Percentiles rank a stretch among this genome's conserved stretches.
Evolutionary conservation across 2,329 filamentous ascomycete species (phyloP).

Genomic region (Aspergillus fructus): DNA sequence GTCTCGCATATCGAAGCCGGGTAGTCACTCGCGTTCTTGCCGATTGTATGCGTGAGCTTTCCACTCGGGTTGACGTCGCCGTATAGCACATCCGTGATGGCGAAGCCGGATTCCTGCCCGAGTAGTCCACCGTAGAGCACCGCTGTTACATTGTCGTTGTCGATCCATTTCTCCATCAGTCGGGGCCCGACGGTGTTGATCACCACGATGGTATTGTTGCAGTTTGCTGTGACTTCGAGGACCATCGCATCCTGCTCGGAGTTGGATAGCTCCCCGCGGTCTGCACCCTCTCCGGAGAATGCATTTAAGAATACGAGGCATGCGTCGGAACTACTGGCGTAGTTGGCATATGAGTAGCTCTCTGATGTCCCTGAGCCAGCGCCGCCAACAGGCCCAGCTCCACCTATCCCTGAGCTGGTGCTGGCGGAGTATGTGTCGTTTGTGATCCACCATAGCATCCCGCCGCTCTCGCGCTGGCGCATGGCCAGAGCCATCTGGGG

Average conservation of each 20-base stretch:
- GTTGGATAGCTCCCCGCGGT: conserved; percentile 29
- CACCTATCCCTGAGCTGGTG: neutral
- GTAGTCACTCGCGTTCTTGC: neutral
- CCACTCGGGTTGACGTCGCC: conserved; percentile 33
- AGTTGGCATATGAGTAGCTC: neutral
- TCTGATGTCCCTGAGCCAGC: neutral
- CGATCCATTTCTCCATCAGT: conserved; percentile 56
- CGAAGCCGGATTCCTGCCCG: conserved; percentile 61
- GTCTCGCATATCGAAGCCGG: neutral
- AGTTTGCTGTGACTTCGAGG: conserved; percentile 55
- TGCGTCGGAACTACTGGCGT: neutral
- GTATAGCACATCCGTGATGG: conserved; percentile 58
- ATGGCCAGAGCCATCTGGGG: neutral
- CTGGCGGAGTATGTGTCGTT: neutral
- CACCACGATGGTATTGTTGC: conserved; percentile 63
- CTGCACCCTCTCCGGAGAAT: neutral
- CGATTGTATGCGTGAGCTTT: neutral
- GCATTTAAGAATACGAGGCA: neutral
- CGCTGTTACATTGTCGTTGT: conserved; percentile 64
- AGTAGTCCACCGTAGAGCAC: conserved; percentile 65
- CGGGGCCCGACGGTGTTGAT: conserved; percentile 65
- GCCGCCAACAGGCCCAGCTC: neutral
- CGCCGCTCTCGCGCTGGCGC: neutral
- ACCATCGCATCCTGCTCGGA: conserved; percentile 47
- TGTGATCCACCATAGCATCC: neutral